Conservation (phyloP, 164 flowering plant genomes). For the Chimonanthus praecox region DNA sequence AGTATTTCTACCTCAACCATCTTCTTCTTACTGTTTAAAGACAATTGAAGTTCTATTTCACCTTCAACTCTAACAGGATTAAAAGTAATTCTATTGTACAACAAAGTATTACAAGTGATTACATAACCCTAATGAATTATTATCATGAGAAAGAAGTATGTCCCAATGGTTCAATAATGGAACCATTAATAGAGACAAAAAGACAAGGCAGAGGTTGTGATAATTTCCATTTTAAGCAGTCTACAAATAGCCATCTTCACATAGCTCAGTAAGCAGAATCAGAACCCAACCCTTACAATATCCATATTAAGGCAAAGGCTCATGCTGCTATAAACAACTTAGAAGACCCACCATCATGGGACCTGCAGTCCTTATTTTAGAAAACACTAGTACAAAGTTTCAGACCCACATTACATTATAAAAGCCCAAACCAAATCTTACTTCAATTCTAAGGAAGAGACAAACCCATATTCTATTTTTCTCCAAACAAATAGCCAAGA, state of each 20-base stretch:
- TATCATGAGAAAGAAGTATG: too few relatives aligned
- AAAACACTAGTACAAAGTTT: not conserved
- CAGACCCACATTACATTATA: not conserved
- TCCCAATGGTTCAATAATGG: too few relatives aligned
- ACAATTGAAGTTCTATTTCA: too few relatives aligned
- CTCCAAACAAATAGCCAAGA: conserved; percentile 46
- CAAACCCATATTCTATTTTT: conserved; percentile 19
- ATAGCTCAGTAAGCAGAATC: not conserved
- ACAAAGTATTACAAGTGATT: too few relatives aligned
- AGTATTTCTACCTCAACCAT: too few relatives aligned
- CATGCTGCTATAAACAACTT: not conserved
- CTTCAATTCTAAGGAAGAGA: not conserved
- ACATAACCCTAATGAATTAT: too few relatives aligned
- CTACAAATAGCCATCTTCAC: not conserved
- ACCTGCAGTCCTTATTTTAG: not conserved
- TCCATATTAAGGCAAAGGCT: not conserved
- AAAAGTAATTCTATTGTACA: too few relatives aligned
- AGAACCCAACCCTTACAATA: not conserved
- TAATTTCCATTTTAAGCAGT: not conserved
- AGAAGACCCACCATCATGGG: not conserved
- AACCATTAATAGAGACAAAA: not conserved
- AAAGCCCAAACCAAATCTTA: not conserved
- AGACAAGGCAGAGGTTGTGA: not conserved
- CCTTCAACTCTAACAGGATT: too few relatives aligned
- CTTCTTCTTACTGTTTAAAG: too few relatives aligned